Evolutionary conservation across 1,284 basidiomycete genomes (phyloP).

Genomic region (Papiliotrema nemorosa): DNA sequence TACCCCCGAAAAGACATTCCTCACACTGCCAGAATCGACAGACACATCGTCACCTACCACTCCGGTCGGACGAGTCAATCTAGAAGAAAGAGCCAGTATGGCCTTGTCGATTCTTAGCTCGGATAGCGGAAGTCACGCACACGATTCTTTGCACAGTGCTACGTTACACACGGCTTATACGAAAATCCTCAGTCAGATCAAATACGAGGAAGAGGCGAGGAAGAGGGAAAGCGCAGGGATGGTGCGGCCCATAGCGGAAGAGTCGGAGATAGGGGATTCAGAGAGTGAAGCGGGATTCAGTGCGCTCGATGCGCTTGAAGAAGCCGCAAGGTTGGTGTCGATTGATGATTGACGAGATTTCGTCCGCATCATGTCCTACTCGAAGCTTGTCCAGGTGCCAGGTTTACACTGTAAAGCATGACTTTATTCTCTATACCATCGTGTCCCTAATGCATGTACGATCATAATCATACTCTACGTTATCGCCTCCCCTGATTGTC

Average conservation of each 20-base stretch:
- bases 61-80: not conserved
- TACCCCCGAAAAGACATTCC: no score
- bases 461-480: no score
- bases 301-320: conserved; percentile 10
- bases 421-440: no score
- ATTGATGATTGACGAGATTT: not conserved
- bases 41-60: not conserved
- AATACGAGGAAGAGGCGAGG: not conserved
- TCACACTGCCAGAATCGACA: no score
- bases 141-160: conserved; percentile 12
- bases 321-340: conserved; percentile 4
- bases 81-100: conserved; percentile 1
- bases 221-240: not conserved
- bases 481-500: no score
- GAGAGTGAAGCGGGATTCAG: not conserved
- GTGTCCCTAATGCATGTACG: no score
- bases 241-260: not conserved
- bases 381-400: not conserved
- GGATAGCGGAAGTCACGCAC: not conserved
- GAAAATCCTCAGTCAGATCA: conserved; percentile 12
- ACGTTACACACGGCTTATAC: conserved; percentile 23
- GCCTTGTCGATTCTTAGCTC: conserved; percentile 1
- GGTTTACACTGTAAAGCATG: not conserved
- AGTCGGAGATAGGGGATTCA: not conserved
- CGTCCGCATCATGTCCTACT: not conserved